phyloP scores from a whole-genome alignment of 176 grass and related monocot species.

The Raddia guianensis region DNA sequence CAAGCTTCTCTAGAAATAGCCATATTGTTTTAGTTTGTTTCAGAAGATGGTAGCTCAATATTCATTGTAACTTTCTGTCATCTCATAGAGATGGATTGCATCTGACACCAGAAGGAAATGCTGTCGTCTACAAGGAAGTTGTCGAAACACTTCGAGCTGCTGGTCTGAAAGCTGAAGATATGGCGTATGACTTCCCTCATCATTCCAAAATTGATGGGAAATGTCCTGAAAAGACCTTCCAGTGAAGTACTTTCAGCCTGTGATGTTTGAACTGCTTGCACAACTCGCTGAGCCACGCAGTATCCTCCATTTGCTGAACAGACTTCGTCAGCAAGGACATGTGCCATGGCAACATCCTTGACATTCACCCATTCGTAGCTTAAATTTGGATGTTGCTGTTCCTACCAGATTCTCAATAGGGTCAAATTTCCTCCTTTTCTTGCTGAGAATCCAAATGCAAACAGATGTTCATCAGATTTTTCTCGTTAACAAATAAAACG shows the following conservation, averaged over 20 bases:
- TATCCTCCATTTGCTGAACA: constrained; percentile 33
- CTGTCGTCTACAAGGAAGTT: constrained; percentile 69
- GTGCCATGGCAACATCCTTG: constrained; percentile 44
- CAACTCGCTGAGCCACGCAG: constrained; percentile 36
- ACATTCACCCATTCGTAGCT: constrained; percentile 26
- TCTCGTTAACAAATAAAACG: no score
- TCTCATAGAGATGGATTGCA: constrained; percentile 79
- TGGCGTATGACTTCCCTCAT: constrained; percentile 75
- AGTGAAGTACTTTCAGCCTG: constrained; percentile 36
- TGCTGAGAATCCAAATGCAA: neutral
- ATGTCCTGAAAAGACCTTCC: constrained; percentile 66
- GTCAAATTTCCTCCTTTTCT: neutral
- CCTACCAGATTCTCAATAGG: constrained; percentile 7
- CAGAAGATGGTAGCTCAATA: neutral
- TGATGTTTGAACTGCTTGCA: neutral
- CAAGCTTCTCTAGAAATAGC: neutral
- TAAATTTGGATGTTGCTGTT: constrained; percentile 31
- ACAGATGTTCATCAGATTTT: neutral
- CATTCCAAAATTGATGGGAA: constrained; percentile 65
- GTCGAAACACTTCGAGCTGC: constrained; percentile 46
- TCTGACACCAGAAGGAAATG: constrained; percentile 75
- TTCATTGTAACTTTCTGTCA: constrained; percentile 9
- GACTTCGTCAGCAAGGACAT: constrained; percentile 35
- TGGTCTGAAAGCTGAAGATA: constrained; percentile 67
- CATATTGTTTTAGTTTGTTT: neutral